Percentiles rank a stretch among this genome's conserved stretches.
phyloP scores from a whole-genome alignment of 2,329 filamentous ascomycete species.

The Sordariomycetes sp. region DNA sequence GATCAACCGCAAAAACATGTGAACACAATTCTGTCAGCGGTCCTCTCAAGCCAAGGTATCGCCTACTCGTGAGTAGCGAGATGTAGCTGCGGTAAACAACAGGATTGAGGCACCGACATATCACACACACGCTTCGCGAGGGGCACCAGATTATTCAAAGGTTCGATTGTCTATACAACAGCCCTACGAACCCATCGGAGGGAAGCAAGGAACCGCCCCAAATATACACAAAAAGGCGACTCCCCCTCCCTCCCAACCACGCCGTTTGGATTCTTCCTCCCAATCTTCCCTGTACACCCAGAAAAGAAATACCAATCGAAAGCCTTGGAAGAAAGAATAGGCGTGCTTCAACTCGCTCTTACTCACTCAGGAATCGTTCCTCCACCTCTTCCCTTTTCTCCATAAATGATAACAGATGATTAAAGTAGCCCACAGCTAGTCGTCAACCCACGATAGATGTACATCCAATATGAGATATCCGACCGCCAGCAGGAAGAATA shows the following conservation, averaged over 20 bases:
- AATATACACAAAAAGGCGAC: background rate
- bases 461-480: background rate
- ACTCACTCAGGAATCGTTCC: background rate
- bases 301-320: background rate
- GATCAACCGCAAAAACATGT: no score
- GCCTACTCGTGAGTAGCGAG: no score
- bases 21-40: no score
- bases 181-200: background rate
- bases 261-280: background rate
- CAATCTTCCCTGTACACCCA: background rate
- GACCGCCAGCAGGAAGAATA: no score
- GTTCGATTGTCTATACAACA: slow-evolving; percentile 1
- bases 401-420: background rate
- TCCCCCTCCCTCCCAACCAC: background rate
- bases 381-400: background rate
- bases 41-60: no score
- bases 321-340: background rate
- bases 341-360: background rate
- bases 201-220: background rate
- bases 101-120: no score
- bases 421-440: background rate
- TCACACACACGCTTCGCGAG: no score
- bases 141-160: no score
- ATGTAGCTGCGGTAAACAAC: no score
- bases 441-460: background rate